Base-by-base conservation (phyloP, 257 asterid species). In the Coffea eugenioides region DNA sequence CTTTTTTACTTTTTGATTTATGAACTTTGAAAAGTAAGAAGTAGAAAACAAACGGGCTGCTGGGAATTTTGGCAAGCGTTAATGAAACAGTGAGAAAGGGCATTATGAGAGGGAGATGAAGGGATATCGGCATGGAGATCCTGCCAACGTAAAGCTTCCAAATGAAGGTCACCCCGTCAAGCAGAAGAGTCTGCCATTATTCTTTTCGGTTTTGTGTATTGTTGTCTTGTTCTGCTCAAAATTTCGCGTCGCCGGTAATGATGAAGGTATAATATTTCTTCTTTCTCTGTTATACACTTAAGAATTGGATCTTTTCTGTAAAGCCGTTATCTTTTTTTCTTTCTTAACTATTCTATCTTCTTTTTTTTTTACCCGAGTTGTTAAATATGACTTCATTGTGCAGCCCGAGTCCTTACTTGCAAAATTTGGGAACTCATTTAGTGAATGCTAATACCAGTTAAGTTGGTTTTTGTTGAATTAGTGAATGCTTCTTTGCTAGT, bases 231-330 rank as follows among this genome's bases (percentile, higher is more conserved):
- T 90, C 80, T 90, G 88, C 80, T 83, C 95, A 69, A 80, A 80
- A 78, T 85, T 90, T 81, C 89, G 90, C 78, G 86, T 91, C 85
- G 82, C 92, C 80, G 82, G 91, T 54, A 93, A 93, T 46, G 90
- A 88, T 70, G 90, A 86, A 90, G 95, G 98, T 95, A 83, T 73
- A n/a, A 48, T 34, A 77, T 56, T 46, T 62, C 12, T 68, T 69
- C 54, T 27, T 12, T 73, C 68, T 25, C 16, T 51, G 79, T 68
- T 18, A 1, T 48, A 18, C 21, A 20, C 54, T 23, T 54, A 21
- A 57, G 34, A n/a, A 2, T 31, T 49, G n/a, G 20, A 71, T 49
- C 49, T 77, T 77, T 67, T 43, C 36, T 20, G n/a, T 54, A 46
- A 13, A 2, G 51, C 34, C 9, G 49, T 51, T 41, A 69, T 23